phyloP scores from a whole-genome alignment of 176 grass and related monocot genomes.

The Otatea glauca region DNA sequence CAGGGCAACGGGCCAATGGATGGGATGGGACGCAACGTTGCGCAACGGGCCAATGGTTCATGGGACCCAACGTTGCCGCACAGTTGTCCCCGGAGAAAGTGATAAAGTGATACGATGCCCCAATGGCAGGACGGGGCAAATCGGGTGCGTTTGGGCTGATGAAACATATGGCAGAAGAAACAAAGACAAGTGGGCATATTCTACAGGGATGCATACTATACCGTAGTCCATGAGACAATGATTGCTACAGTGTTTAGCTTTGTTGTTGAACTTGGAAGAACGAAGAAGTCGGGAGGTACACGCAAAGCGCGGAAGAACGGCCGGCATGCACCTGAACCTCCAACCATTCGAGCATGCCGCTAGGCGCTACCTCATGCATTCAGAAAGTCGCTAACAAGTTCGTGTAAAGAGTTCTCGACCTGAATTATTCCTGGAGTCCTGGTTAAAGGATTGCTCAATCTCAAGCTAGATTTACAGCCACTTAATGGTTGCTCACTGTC shows the following conservation, averaged over 20 bases:
- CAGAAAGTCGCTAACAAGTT: background rate
- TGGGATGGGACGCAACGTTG: constrained; percentile 11
- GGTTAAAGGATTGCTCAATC: background rate
- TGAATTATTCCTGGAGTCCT: background rate
- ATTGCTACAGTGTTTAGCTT: background rate
- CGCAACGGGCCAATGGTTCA: background rate
- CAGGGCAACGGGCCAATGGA: background rate
- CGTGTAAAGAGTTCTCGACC: background rate
- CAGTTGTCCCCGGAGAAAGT: constrained; percentile 5
- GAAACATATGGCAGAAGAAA: background rate
- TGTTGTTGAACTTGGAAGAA: background rate
- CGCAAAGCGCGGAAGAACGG: background rate
- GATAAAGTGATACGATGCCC: background rate
- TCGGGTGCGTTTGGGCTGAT: constrained; percentile 42
- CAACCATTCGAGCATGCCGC: background rate
- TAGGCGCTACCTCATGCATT: background rate
- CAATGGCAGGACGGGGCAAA: constrained; percentile 49
- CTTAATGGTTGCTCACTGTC: background rate
- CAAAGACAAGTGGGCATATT: constrained; percentile 22
- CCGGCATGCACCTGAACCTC: background rate
- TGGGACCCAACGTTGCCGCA: background rate
- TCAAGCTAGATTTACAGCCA: background rate
- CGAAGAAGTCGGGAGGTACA: background rate
- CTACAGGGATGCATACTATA: constrained; percentile 4
- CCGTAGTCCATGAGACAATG: background rate